Conservation (phyloP, 2,329 filamentous ascomycete species). For the Coniella lustricola region DNA sequence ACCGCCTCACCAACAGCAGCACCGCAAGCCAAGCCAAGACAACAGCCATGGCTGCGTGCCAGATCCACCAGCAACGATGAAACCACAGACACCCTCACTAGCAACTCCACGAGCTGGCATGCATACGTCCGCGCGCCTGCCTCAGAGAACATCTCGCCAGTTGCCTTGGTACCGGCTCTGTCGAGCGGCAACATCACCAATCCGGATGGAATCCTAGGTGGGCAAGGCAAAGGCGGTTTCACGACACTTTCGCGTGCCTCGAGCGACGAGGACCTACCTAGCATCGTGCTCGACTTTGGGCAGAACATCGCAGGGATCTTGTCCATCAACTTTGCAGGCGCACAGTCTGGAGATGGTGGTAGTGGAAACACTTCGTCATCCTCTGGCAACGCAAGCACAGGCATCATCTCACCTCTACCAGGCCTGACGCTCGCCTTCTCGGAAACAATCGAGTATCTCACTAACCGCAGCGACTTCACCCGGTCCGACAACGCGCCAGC, state of each 20-base stretch:
- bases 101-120: too few relatives aligned
- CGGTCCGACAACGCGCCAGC: conserved; percentile 36
- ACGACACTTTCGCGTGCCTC: conserved; percentile 27
- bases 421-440: conserved; percentile 43
- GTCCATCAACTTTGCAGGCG: conserved; percentile 34
- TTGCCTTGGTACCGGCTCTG: conserved; percentile 16
- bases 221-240: conserved; percentile 11
- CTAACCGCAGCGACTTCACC: conserved; percentile 39
- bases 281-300: conserved; percentile 43
- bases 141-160: conserved; percentile 8
- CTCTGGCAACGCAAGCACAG: conserved; percentile 4
- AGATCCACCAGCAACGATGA: neutral
- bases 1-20: neutral
- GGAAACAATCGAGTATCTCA: conserved; percentile 38
- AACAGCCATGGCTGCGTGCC: neutral
- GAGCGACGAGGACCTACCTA: conserved; percentile 23
- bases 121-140: conserved; percentile 15
- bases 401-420: conserved; percentile 19
- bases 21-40: neutral
- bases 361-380: too few relatives aligned
- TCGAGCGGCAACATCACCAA: conserved; percentile 33
- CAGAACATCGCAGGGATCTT: conserved; percentile 39
- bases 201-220: conserved; percentile 26
- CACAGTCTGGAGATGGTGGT: conserved; percentile 8
- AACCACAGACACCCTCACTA: too few relatives aligned